Percentiles rank a stretch among this genome's conserved stretches.
Conservation (phyloP, 371 early-diverging fungal genomes). For the Apophysomyces sp. region DNA sequence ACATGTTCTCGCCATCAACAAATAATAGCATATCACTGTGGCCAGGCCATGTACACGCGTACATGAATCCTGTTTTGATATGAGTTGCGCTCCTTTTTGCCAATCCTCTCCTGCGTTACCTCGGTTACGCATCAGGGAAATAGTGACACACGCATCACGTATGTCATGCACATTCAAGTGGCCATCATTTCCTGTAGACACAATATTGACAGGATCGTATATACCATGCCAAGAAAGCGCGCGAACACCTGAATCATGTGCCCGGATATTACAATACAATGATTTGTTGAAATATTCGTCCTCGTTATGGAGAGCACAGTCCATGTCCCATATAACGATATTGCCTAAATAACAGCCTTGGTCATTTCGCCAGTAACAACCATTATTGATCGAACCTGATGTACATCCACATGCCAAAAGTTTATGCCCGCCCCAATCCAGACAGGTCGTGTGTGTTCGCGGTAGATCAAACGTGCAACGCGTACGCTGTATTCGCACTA, state of each 20-base stretch:
- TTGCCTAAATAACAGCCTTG: conserved; percentile 2
- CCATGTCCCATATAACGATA: conserved; percentile 26
- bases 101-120: conserved; percentile 8
- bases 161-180: conserved; percentile 3
- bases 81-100: neutral
- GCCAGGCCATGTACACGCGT: conserved; percentile 11
- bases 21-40: neutral
- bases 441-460: conserved; percentile 6
- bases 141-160: conserved; percentile 10
- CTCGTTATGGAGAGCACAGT: conserved; percentile 10
- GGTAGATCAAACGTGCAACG: conserved; percentile 14
- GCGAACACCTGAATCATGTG: conserved; percentile 14
- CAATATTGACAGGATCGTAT: conserved; percentile 9
- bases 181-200: conserved; percentile 11
- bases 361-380: neutral
- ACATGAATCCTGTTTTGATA: neutral
- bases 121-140: conserved; percentile 10
- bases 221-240: conserved; percentile 14
- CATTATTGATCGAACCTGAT: conserved; percentile 11
- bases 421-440: conserved; percentile 26
- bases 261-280: neutral
- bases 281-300: neutral
- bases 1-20: conserved; percentile 14
- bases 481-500: conserved; percentile 22
- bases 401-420: conserved; percentile 27